phyloP scores from a whole-genome alignment of 2,329 filamentous ascomycete species.

The Cladosporium sp. region DNA sequence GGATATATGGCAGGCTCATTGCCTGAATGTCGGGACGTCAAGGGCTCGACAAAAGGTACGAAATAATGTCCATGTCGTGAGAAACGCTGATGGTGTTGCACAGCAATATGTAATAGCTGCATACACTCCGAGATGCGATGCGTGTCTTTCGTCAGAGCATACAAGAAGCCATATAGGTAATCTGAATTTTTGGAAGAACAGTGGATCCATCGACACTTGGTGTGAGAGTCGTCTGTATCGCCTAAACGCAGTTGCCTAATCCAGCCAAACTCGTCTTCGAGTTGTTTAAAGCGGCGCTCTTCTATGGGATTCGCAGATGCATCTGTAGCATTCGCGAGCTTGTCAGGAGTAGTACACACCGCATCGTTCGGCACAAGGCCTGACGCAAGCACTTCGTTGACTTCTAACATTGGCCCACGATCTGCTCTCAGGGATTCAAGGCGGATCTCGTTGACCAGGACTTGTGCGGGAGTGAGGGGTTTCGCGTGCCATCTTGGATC shows the following conservation, averaged over 20 bases:
- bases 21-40: conserved; percentile 17
- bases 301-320: conserved; percentile 33
- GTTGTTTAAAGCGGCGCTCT: conserved; percentile 30
- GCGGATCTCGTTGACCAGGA: conserved; percentile 37
- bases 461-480: conserved; percentile 36
- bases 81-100: conserved; percentile 33
- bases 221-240: not conserved
- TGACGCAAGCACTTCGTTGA: conserved; percentile 34
- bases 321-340: conserved; percentile 19
- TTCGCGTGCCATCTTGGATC: conserved; percentile 36
- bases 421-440: conserved; percentile 17
- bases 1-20: conserved; percentile 21
- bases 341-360: conserved; percentile 19
- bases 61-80: conserved; percentile 44
- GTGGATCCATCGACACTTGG: conserved; percentile 41
- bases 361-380: conserved; percentile 31
- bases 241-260: conserved; percentile 35
- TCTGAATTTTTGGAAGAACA: conserved; percentile 40
- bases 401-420: conserved; percentile 35
- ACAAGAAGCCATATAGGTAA: conserved; percentile 26
- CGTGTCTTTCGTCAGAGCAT: conserved; percentile 24
- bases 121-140: conserved; percentile 20
- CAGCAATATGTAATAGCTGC: conserved; percentile 32
- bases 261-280: conserved; percentile 41
- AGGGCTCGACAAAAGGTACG: conserved; percentile 36